Conservation (phyloP, 768 basidiomycete genomes). For the Pleurotus platypus region DNA sequence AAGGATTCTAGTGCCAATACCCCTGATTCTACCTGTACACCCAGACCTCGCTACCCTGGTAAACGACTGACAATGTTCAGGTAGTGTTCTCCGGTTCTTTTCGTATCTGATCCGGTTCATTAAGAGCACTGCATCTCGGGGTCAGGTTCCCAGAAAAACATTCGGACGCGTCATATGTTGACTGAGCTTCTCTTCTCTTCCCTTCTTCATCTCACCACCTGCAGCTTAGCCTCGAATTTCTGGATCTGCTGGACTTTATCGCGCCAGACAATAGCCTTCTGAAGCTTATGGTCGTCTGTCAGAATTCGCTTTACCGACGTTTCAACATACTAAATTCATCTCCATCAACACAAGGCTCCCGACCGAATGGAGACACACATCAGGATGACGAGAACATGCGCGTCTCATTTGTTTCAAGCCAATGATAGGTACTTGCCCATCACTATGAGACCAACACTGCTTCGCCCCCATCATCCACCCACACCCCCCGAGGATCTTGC, state of each 20-base stretch:
- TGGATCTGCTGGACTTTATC: constrained; percentile 3
- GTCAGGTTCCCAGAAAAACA: not conserved
- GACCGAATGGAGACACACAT: not conserved
- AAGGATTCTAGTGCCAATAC: not conserved
- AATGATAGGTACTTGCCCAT: not conserved
- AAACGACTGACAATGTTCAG: too few relatives aligned
- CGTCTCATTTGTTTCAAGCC: too few relatives aligned
- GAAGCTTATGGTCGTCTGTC: constrained; percentile 1
- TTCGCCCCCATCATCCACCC: not conserved
- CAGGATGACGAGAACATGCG: too few relatives aligned
- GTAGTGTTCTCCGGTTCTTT: too few relatives aligned
- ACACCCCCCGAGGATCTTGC: not conserved
- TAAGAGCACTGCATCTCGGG: not conserved
- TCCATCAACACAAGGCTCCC: not conserved
- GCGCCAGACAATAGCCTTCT: not conserved
- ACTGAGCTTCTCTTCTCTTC: constrained; percentile 8
- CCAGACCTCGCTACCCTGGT: too few relatives aligned
- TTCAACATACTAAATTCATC: constrained; percentile 1
- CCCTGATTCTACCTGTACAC: not conserved
- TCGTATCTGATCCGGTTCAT: not conserved
- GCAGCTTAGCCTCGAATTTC: constrained; percentile 1
- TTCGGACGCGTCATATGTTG: not conserved
- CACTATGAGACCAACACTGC: not conserved
- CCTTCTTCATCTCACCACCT: constrained; percentile 7
- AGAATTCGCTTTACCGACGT: constrained; percentile 1